Conservation (phyloP, 176 grass and related monocot species). For the Juncus effusus region DNA sequence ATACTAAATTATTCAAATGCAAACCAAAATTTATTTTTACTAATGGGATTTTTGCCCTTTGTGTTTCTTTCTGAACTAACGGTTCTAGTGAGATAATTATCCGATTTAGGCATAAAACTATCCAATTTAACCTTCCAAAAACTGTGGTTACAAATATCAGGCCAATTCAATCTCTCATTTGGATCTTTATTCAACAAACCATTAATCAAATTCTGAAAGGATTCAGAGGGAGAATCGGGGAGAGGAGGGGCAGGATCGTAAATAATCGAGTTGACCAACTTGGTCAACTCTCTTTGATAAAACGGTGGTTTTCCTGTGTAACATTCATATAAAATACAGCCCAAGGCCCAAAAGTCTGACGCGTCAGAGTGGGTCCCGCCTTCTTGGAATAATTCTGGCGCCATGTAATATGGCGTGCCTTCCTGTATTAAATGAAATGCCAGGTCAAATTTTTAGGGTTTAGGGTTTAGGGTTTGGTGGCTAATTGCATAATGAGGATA, state of each 20-base stretch:
- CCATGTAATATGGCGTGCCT: constrained; percentile 98
- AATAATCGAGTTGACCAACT: constrained; percentile 90
- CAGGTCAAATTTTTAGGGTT: background rate
- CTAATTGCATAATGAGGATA: too few relatives aligned
- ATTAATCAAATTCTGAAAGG: constrained; percentile 80
- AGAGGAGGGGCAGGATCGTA: constrained; percentile 73
- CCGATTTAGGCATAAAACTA: constrained; percentile 46
- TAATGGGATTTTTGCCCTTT: constrained; percentile 59
- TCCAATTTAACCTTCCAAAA: constrained; percentile 74
- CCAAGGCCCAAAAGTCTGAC: constrained; percentile 98
- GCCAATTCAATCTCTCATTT: constrained; percentile 92
- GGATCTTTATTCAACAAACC: constrained; percentile 89
- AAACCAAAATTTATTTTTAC: too few relatives aligned
- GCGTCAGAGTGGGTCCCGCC: constrained; percentile 92
- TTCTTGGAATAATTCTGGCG: constrained; percentile 91
- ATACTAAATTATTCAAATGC: too few relatives aligned
- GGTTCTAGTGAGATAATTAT: constrained; percentile 49
- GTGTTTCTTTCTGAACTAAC: constrained; percentile 62
- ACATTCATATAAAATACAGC: constrained; percentile 93
- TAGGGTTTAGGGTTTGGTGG: too few relatives aligned
- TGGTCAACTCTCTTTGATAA: constrained; percentile 66
- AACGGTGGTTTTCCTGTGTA: constrained; percentile 83
- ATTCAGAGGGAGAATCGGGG: constrained; percentile 70
- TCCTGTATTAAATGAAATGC: constrained; percentile 51
- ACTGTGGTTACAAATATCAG: constrained; percentile 82